Percentiles rank a stretch among this genome's conserved stretches.
phyloP scores from a whole-genome alignment of 306 rosid species.

The Cucurbita ficifolia region DNA sequence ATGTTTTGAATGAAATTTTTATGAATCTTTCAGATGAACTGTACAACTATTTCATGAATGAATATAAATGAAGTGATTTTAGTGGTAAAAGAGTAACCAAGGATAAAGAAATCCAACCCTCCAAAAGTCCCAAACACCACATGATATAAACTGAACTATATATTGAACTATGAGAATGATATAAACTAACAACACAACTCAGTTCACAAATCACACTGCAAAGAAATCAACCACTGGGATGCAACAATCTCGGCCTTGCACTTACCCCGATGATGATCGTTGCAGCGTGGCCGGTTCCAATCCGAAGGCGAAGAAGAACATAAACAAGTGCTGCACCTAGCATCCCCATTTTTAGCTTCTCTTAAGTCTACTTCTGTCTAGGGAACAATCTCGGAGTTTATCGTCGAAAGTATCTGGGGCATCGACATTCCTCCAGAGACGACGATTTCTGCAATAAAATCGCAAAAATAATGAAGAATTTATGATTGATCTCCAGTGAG shows the following conservation, averaged over 20 bases:
- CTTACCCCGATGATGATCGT: neutral
- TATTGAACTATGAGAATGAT: neutral
- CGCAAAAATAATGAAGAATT: neutral
- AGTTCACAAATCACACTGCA: slow-evolving; percentile 2
- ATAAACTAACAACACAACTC: neutral
- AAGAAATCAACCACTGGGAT: neutral
- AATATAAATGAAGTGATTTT: neutral
- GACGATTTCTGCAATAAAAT: slow-evolving; percentile 59
- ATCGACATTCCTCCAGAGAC: slow-evolving; percentile 92
- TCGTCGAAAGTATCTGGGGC: slow-evolving; percentile 73
- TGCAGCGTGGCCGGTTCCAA: neutral
- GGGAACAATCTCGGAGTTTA: slow-evolving; percentile 32
- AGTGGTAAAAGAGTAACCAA: neutral
- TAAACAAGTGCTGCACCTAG: slow-evolving; percentile 15
- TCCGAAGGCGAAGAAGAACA: slow-evolving; percentile 7
- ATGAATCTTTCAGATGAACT: neutral
- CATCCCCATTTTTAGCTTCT: slow-evolving; percentile 30
- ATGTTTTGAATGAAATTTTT: neutral
- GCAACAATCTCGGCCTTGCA: neutral
- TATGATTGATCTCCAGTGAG: neutral
- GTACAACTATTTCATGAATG: slow-evolving; percentile 5
- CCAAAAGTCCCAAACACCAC: neutral
- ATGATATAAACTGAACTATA: neutral
- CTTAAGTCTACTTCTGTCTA: slow-evolving; percentile 31
- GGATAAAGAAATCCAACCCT: neutral